Base-by-base conservation (phyloP, 768 basidiomycete species). In the Calocybe cyanea region DNA sequence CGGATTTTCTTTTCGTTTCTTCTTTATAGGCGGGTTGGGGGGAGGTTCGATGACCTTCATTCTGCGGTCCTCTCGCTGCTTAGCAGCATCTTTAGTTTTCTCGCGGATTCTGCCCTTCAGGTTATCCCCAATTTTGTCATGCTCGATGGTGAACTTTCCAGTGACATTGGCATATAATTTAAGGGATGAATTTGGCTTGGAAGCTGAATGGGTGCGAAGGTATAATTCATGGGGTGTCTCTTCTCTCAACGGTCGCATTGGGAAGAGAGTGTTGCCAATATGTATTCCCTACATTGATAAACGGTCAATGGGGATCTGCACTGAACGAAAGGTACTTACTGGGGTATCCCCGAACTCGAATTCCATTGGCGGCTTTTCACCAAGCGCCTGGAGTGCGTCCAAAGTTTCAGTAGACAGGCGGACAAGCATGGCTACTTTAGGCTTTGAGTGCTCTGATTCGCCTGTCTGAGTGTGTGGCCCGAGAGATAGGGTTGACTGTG, bases 341-440 rank as follows among this genome's bases (percentile, higher is more conserved):
- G 83, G 77, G 37, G 57, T 69, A 25, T 76, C 68, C 18, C 78
- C 79, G 56, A 88, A 85, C 50, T 81, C 74, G 48, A 89, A 76
- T 32, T 80, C 66, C 58, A 88, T 62, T 41, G 59, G 64, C 0
- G 67, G 61, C 3, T 72, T 70, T 13, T 70, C 62, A 30, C 70
- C 69, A 40, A 70, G 69, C 0, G 72, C 66, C 34, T 81, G 76
- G 34, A 89, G 75, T 1, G 83, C 82, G 45, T 86, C 80, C 49
- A 89, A 70, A 0, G 83, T 80, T 61, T 87, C 83, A 25, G 77
- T 72, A 3, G 87, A 80, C 76, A 90, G 73, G 46, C 85, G 81
- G 32, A 90, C 76, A 40, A 90, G 68, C 78, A 88, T 81, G 38
- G 87, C 87, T 19, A 75, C 74, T 69, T 86, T 87, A 10, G 80